Evolutionary conservation across 2,329 filamentous ascomycete species (phyloP).

Genomic region (Nannizzia gypsea): DNA sequence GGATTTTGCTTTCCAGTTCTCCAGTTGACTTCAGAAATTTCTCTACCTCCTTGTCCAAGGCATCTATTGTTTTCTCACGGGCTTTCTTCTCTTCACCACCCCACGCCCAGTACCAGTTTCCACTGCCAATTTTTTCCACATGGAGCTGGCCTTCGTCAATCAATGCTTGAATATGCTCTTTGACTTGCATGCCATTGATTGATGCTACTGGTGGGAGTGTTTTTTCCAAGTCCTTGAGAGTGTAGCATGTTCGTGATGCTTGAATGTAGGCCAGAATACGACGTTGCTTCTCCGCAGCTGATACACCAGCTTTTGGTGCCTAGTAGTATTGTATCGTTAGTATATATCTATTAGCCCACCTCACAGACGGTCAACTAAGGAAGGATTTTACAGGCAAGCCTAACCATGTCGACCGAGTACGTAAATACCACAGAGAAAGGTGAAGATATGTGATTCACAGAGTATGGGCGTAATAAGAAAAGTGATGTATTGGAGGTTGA

Average conservation of each 20-base stretch:
- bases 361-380: too few relatives aligned
- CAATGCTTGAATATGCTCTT: conserved; percentile 53
- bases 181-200: conserved; percentile 55
- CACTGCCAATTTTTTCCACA: conserved; percentile 58
- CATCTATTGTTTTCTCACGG: conserved; percentile 21
- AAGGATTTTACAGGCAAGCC: background rate
- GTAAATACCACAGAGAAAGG: background rate
- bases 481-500: too few relatives aligned
- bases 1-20: conserved; percentile 16
- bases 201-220: conserved; percentile 48
- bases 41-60: conserved; percentile 26
- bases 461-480: background rate
- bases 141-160: conserved; percentile 50
- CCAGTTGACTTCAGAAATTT: conserved; percentile 13
- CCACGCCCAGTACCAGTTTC: conserved; percentile 64
- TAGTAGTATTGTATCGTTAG: background rate
- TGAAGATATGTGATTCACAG: background rate
- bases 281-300: conserved; percentile 47
- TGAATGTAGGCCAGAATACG: conserved; percentile 50
- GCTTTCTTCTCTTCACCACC: conserved; percentile 42
- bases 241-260: conserved; percentile 49
- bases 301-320: conserved; percentile 41
- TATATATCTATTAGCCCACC: too few relatives aligned
- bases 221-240: conserved; percentile 58
- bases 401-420: background rate